Conservation (phyloP, 306 rosid genomes). For the Rosa multiflora region DNA sequence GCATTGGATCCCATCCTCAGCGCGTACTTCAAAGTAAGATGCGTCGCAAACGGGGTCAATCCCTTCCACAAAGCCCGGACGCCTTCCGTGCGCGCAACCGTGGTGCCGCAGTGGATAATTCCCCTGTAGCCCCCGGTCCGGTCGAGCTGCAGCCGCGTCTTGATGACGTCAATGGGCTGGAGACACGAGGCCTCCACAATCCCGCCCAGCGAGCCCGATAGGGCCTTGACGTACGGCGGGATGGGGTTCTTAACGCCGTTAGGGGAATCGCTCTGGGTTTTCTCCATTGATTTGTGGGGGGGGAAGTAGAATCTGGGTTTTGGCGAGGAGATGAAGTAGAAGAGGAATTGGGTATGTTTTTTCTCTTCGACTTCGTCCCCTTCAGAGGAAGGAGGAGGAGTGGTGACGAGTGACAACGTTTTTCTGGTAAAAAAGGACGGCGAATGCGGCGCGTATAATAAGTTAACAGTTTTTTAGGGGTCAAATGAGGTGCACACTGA, state of each 20-base stretch:
- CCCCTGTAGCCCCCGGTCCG: conserved; percentile 78
- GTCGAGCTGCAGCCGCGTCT: conserved; percentile 95
- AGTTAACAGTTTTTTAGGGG: background rate
- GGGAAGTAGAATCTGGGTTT: background rate
- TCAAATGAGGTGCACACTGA: background rate
- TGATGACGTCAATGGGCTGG: conserved; percentile 94
- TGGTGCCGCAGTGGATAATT: conserved; percentile 79
- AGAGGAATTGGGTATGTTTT: background rate
- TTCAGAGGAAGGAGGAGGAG: background rate
- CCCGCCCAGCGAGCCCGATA: conserved; percentile 87
- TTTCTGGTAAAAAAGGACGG: too few relatives aligned
- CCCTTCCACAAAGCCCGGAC: conserved; percentile 96
- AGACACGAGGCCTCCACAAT: conserved; percentile 83
- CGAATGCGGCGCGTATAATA: too few relatives aligned
- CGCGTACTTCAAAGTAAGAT: conserved; percentile 84
- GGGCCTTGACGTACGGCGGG: conserved; percentile 85
- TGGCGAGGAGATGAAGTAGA: background rate
- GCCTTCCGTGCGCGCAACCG: conserved; percentile 70
- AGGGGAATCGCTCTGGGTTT: background rate
- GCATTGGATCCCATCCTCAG: conserved; percentile 98
- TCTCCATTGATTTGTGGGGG: background rate
- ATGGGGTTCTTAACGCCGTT: conserved; percentile 40
- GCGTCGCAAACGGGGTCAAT: conserved; percentile 91
- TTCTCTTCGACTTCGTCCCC: background rate
- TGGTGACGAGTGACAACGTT: background rate